phyloP scores from a whole-genome alignment of 129 eudicot genomes.

The Flaveria trinervia region DNA sequence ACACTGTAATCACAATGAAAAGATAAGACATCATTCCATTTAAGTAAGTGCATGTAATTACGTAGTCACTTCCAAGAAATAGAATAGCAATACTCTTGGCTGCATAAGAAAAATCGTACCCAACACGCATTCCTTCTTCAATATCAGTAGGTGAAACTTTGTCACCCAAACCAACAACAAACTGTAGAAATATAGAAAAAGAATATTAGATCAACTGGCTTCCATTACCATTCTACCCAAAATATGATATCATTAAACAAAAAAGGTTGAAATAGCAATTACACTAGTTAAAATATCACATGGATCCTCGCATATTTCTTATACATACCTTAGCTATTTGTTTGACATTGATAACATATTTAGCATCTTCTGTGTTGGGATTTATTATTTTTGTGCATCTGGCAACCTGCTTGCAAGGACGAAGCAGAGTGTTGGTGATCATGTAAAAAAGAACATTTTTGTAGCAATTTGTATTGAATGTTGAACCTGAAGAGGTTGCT shows the following conservation, averaged over 20 bases:
- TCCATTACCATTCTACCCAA: not conserved
- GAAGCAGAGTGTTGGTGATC: not conserved
- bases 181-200: constrained; percentile 46
- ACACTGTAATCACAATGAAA: constrained; percentile 50
- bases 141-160: constrained; percentile 97
- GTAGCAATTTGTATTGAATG: not conserved
- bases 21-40: not conserved
- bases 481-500: constrained; percentile 93
- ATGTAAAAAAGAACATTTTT: not conserved
- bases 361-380: constrained; percentile 97
- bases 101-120: constrained; percentile 43
- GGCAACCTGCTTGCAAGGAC: constrained; percentile 63
- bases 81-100: not conserved
- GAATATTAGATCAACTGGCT: constrained; percentile 24
- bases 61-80: not conserved
- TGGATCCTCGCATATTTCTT: not conserved
- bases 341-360: constrained; percentile 90
- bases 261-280: not conserved
- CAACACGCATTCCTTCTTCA: constrained; percentile 99
- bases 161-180: constrained; percentile 96
- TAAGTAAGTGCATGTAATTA: not conserved
- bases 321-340: constrained; percentile 84
- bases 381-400: constrained; percentile 90
- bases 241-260: too few relatives aligned
- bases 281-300: not conserved